These are phyloP conservation scores for Platismatia glauca DNA, from an alignment of 495 filamentous ascomycete species.

Conservation along the genomic window DNA sequence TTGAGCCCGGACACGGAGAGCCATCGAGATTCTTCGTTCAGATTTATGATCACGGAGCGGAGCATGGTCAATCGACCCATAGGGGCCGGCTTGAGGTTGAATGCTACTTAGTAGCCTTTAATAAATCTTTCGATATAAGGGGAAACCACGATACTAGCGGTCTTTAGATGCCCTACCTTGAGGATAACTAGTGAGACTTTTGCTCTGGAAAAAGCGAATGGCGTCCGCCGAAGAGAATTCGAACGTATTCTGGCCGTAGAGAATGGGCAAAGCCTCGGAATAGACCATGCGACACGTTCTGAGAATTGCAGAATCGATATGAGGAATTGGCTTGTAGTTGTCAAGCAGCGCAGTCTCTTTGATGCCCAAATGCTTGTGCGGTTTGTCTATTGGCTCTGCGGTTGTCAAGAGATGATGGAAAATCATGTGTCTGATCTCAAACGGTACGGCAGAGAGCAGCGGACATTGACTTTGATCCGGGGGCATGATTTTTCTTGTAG, in stretches of 20 bases:
- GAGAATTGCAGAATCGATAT: constrained; percentile 17
- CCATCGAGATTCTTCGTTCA: constrained; percentile 19
- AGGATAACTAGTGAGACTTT: constrained; percentile 16
- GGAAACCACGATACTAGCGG: background rate
- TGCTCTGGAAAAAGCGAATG: constrained; percentile 21
- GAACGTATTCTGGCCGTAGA: constrained; percentile 22
- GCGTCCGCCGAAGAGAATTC: constrained; percentile 16
- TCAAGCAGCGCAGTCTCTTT: constrained; percentile 21
- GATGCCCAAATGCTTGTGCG: constrained; percentile 20
- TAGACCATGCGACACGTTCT: constrained; percentile 20
- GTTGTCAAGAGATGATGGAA: constrained; percentile 18
- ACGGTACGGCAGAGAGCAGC: constrained; percentile 15
- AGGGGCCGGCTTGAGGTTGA: constrained; percentile 17
- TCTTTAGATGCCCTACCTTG: constrained; percentile 9
- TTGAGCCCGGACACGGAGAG: constrained; percentile 9
- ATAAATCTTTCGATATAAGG: background rate
- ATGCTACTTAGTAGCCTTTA: constrained; percentile 11
- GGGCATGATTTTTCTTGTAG: constrained; percentile 1
- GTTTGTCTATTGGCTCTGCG: constrained; percentile 17
- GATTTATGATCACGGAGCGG: constrained; percentile 13
- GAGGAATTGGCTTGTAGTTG: constrained; percentile 20
- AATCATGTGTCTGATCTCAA: constrained; percentile 22
- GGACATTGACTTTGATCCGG: constrained; percentile 15
- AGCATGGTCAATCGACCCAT: constrained; percentile 18
- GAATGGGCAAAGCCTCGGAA: constrained; percentile 19